Evolutionary conservation across 2,329 filamentous ascomycete genomes (phyloP).

Genomic region (Lasiodiplodia theobromae): DNA sequence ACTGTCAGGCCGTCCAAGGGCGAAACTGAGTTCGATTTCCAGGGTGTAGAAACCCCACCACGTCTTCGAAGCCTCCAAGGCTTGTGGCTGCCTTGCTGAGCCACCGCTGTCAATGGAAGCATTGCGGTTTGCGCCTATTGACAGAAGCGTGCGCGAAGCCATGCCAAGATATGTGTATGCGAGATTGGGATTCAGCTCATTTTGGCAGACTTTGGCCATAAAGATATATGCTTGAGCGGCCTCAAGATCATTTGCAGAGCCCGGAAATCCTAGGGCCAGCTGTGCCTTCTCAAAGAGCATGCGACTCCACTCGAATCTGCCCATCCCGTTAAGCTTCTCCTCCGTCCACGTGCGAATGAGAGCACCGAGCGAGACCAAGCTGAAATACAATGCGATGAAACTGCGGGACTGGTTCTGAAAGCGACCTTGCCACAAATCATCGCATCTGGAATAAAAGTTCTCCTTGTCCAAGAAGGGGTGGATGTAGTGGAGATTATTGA

Average conservation of each 20-base stretch:
- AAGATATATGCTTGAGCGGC: slow-evolving; percentile 58
- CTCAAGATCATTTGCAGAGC: slow-evolving; percentile 56
- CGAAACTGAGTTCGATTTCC: slow-evolving; percentile 50
- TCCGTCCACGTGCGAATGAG: slow-evolving; percentile 55
- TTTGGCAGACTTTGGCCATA: slow-evolving; percentile 59
- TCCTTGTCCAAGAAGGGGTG: slow-evolving; percentile 58
- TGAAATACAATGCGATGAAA: slow-evolving; percentile 58
- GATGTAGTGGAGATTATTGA: slow-evolving; percentile 57
- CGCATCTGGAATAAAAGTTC: slow-evolving; percentile 52
- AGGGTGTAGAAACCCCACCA: slow-evolving; percentile 36
- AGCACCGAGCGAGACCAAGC: slow-evolving; percentile 56
- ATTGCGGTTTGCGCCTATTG: slow-evolving; percentile 58
- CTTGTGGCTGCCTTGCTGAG: slow-evolving; percentile 18
- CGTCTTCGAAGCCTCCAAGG: slow-evolving; percentile 28
- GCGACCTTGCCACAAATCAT: slow-evolving; percentile 52
- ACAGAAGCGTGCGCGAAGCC: slow-evolving; percentile 56
- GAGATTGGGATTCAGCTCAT: slow-evolving; percentile 57
- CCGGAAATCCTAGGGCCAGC: slow-evolving; percentile 47
- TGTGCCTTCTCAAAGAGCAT: slow-evolving; percentile 55
- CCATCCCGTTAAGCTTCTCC: slow-evolving; percentile 51
- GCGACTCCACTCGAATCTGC: slow-evolving; percentile 56
- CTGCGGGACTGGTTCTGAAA: slow-evolving; percentile 45
- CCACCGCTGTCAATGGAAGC: background rate
- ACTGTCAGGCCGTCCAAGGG: slow-evolving; percentile 57
- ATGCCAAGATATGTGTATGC: slow-evolving; percentile 59